Conservation (phyloP, 2,329 filamentous ascomycete genomes). For the Diaporthe nobilis region DNA sequence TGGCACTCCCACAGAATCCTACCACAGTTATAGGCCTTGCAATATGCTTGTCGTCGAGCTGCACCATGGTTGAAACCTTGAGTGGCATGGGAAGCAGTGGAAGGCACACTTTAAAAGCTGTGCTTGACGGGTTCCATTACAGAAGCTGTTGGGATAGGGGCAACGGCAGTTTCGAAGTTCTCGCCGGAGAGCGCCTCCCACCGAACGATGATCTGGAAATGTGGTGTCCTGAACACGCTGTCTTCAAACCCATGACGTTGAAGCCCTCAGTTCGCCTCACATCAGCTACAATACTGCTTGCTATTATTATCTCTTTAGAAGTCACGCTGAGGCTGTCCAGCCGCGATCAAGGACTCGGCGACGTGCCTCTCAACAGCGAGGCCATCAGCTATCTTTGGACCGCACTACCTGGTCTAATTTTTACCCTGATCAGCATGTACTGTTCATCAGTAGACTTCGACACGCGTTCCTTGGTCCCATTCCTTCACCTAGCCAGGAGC, state of each 20-base stretch:
- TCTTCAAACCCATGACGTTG: neutral
- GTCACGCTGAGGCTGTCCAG: neutral
- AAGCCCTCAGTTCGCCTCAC: neutral
- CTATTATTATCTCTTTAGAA: neutral
- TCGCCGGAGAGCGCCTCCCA: neutral
- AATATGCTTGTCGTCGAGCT: conserved; percentile 4
- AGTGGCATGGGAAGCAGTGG: neutral
- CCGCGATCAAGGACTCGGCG: neutral
- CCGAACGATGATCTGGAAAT: conserved; percentile 5
- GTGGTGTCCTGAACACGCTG: neutral
- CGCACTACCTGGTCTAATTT: neutral
- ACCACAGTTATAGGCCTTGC: neutral
- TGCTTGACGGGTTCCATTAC: neutral
- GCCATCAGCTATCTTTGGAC: neutral
- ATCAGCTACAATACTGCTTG: neutral
- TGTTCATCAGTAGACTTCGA: neutral
- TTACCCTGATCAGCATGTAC: neutral
- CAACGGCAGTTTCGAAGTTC: neutral
- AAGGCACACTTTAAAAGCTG: neutral
- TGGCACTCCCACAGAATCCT: neutral
- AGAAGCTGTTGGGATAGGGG: neutral
- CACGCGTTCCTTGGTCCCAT: neutral
- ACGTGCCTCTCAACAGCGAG: neutral
- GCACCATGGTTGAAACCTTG: neutral
- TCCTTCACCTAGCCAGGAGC: neutral